Conservation (phyloP, 2,329 filamentous ascomycete species). For the Colletotrichum sp. region DNA sequence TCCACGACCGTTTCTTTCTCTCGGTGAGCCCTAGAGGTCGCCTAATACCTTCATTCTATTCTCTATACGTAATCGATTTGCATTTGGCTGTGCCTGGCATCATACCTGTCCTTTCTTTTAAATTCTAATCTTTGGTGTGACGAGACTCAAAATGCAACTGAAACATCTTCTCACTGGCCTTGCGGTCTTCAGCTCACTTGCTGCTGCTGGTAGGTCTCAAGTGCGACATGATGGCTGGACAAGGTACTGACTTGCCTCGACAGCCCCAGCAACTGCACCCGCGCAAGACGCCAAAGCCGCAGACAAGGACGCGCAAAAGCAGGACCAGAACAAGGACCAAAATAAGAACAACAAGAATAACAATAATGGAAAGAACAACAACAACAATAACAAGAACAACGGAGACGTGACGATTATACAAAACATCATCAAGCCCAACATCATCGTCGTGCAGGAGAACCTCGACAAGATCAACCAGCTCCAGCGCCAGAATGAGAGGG, state of each 20-base stretch:
- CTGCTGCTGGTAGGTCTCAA: slow-evolving; percentile 28
- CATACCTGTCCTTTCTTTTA: not conserved
- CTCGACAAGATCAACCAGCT: slow-evolving; percentile 37
- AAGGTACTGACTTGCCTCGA: not conserved
- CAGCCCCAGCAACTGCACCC: slow-evolving; percentile 13
- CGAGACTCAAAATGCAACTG: slow-evolving; percentile 27
- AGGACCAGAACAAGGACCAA: not conserved
- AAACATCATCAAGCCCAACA: slow-evolving; percentile 25
- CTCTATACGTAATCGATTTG: not conserved
- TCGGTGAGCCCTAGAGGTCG: not conserved
- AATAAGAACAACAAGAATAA: not conserved
- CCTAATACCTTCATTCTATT: not conserved
- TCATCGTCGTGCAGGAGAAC: slow-evolving; percentile 41
- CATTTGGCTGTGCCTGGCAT: slow-evolving; percentile 11
- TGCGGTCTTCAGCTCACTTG: slow-evolving; percentile 30
- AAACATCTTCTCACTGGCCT: slow-evolving; percentile 30
- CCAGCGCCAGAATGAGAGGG: slow-evolving; percentile 36
- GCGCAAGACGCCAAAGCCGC: not conserved
- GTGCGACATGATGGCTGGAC: too few relatives aligned
- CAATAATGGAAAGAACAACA: not conserved
- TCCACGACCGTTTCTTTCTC: not conserved
- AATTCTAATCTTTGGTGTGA: not conserved
- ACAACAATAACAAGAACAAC: not conserved
- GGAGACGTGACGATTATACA: slow-evolving; percentile 29
- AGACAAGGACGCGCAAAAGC: not conserved